Evolutionary conservation across 352 stramenopile genomes (phyloP).

Genomic region (Phytopythium boreale): DNA sequence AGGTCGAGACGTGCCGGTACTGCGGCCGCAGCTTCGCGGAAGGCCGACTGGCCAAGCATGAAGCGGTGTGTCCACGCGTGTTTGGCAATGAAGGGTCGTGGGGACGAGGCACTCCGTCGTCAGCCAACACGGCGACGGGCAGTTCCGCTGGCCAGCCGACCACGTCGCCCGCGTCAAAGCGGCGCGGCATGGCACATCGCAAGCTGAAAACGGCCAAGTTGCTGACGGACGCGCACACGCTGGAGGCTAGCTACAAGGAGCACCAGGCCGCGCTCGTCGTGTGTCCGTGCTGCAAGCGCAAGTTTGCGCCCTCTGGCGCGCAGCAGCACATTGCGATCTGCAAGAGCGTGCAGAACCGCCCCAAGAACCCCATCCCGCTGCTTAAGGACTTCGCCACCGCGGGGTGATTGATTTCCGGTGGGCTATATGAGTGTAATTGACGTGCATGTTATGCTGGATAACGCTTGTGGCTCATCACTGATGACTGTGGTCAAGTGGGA

Average conservation of each 20-base stretch:
- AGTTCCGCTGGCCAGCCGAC: constrained; percentile 1
- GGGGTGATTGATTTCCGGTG: constrained; percentile 20
- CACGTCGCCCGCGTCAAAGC: constrained; percentile 5
- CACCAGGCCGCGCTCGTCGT: constrained; percentile 75
- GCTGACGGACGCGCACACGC: constrained; percentile 45
- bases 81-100: constrained; percentile 75
- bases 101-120: constrained; percentile 45
- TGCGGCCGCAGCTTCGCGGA: constrained; percentile 78
- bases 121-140: constrained; percentile 1
- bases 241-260: constrained; percentile 71
- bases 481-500: not conserved
- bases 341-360: constrained; percentile 77
- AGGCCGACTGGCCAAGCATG: constrained; percentile 76
- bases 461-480: not conserved
- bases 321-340: constrained; percentile 87
- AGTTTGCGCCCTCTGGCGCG: constrained; percentile 76
- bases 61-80: constrained; percentile 73
- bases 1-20: constrained; percentile 72
- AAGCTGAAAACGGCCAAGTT: constrained; percentile 19
- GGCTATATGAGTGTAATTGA: not conserved
- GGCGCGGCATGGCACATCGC: not conserved
- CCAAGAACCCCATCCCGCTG: constrained; percentile 67
- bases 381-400: constrained; percentile 68
- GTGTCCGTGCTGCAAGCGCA: constrained; percentile 78
- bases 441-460: not conserved